Base-by-base conservation (phyloP, 2,329 filamentous ascomycete genomes). In the Dryadomyces quercus-mongolicae region DNA sequence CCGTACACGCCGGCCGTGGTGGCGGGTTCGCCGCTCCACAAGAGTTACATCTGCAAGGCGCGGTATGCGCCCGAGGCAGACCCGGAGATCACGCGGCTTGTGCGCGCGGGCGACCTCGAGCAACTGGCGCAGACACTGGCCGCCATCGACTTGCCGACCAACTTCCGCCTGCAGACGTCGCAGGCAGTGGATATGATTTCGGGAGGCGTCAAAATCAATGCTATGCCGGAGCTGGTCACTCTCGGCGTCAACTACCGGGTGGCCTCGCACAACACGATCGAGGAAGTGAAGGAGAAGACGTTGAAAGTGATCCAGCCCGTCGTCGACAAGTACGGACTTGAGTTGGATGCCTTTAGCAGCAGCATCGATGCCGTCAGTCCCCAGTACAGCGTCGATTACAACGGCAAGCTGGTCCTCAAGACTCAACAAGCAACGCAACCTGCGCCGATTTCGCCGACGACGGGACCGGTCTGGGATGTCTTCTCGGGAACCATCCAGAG, bases 151-250 rank as follows among this genome's bases (percentile, higher is more conserved):
- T 21, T 42, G 0, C 48, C 44, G 6, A 65, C 67, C 52, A 71
- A 71, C 46, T 83, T 77, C 61, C 70, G 78, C 20, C 73, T 85
- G 56, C 78, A 79, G 44, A 85, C 81, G 0, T 82, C 80, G 0
- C 73, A 79, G 43, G 76, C 83, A 0, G 74, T 82, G 1, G 81
- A 84, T 61, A 65, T 81, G 7, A 80, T 87, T 58, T 61, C 63
- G 5, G 83, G 83, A 1, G 84, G 84, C 0, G 71, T 78, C 49
- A 87, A 87, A 68, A 75, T 77, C 63, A 87, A 87, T 58, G 81
- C 83, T 0, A 73, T 87, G 48, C 84, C 84, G 0, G 84, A 86
- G 61, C 70, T 73, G 9, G 77, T 75, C 0, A 69, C 68, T 0
- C 68, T 79, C 0, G 73, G 76, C 0, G 74, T 86, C 52, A 85